Evolutionary conservation across 345 rosid species (phyloP), one percentile per base, ranked within the genome.

Genomic region (Citrus medica): DNA sequence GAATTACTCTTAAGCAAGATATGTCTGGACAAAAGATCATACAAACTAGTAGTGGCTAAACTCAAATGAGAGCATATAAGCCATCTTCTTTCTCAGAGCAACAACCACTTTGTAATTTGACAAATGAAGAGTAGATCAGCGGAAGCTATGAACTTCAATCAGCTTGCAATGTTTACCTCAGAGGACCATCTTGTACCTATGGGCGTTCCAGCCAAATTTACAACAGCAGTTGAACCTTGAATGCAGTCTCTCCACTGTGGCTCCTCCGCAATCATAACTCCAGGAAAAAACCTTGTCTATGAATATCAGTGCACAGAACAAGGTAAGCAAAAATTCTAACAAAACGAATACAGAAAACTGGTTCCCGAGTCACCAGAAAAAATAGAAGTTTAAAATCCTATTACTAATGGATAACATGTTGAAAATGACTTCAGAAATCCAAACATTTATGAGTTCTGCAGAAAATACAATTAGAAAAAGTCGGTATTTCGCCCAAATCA

Each of bases 141-240:
- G 33, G 69, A 61, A 71, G 67, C 27, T 27, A 68, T 48, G 42
- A 66, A 62, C 59, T 28, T 37, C 17, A 30, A 32, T 24, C 28
- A 75, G 27, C 19, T 21, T 55, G 53, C 62, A 21, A 71, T 38
- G 83, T 87, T 82, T 71, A 95, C 99, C 98, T 90, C 93, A 25
- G 92, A 71, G 76, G 99, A 92, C 99, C 99, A 95, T 77, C 99
- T 90, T 67, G 96, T 92, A 88, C 93, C 87, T 71, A 95, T 92
- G 64, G 98, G 94, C 82, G 89, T 69, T 74, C 99, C 97, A 7
- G 99, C 99, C 84, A 95, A 91, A 86, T 95, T 95, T 13, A 95
- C 98, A 78, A 93, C 98, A 80, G 92, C 97, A 79, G 85, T 87
- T 16, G 98, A 93, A 70, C 93, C 91, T 78, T 90, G 83, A 55